phyloP scores from a whole-genome alignment of 192 early-diverging fungal species.

The Podochytrium sp. region DNA sequence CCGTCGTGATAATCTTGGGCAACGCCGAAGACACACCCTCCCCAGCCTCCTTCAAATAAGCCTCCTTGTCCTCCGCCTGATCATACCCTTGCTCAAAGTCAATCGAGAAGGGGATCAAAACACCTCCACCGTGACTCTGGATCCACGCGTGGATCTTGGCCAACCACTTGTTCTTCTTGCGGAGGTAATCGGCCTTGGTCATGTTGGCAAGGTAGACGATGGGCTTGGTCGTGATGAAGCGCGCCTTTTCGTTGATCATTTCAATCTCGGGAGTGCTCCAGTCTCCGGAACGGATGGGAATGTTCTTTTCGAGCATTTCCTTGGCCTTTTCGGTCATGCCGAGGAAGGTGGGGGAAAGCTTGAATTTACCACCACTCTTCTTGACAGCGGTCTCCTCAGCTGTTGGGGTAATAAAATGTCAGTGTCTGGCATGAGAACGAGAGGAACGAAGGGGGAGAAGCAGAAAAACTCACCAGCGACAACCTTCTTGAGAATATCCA shows the following conservation, averaged over 20 bases:
- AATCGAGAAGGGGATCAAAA: conserved; percentile 85
- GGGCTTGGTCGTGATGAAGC: conserved; percentile 68
- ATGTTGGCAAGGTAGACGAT: conserved; percentile 81
- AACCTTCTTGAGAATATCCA: conserved; percentile 75
- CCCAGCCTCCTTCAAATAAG: conserved; percentile 36
- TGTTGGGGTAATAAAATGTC: too few relatives aligned
- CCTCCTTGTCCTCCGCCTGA: conserved; percentile 56
- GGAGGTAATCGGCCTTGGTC: conserved; percentile 81
- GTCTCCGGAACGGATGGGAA: conserved; percentile 84
- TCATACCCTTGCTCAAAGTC: conserved; percentile 72
- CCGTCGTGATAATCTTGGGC: conserved; percentile 87
- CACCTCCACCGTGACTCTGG: conserved; percentile 38
- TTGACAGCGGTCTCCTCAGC: conserved; percentile 52
- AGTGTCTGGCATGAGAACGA: too few relatives aligned
- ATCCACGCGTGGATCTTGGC: conserved; percentile 48
- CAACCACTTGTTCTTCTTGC: conserved; percentile 93
- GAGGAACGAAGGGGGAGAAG: too few relatives aligned
- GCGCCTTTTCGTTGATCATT: conserved; percentile 81
- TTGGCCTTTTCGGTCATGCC: conserved; percentile 62
- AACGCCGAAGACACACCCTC: conserved; percentile 58
- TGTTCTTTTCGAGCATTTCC: conserved; percentile 71
- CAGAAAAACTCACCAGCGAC: conserved; percentile 21
- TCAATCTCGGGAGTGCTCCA: conserved; percentile 93
- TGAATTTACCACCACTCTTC: conserved; percentile 47
- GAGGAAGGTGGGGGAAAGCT: conserved; percentile 46